Evolutionary conservation across 2,329 filamentous ascomycete genomes (phyloP).

Genomic region (Pseudophaeomoniella oleicola): DNA sequence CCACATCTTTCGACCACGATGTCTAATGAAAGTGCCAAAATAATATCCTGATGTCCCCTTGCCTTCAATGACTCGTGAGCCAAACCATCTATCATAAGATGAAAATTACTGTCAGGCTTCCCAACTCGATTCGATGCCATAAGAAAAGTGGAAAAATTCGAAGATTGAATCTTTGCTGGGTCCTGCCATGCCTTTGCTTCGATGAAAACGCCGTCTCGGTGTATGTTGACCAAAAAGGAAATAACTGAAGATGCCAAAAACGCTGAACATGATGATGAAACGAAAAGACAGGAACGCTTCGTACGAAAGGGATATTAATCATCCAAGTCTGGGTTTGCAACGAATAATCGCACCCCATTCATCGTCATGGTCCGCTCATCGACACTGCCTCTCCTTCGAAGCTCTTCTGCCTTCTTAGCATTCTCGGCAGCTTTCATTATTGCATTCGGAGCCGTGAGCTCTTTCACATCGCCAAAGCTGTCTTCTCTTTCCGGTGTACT

Average conservation of each 20-base stretch:
- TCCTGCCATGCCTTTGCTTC: background rate
- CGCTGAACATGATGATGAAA: background rate
- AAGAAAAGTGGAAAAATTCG: background rate
- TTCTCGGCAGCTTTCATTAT: conserved; percentile 23
- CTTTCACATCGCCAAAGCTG: conserved; percentile 38
- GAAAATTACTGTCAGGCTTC: too few species aligned
- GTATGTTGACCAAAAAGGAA: too few species aligned
- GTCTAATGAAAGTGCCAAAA: background rate
- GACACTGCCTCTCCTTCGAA: conserved; percentile 31
- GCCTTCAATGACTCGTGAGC: background rate
- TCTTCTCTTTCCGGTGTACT: conserved; percentile 36
- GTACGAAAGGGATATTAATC: conserved; percentile 13
- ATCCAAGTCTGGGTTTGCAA: conserved; percentile 32
- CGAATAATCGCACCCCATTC: conserved; percentile 29
- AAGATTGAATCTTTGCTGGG: background rate
- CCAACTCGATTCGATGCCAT: background rate
- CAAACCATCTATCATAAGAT: background rate
- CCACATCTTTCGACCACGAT: background rate
- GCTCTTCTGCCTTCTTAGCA: conserved; percentile 26
- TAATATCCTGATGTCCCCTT: background rate
- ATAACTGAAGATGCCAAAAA: background rate
- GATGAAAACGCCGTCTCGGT: background rate
- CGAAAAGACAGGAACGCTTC: background rate
- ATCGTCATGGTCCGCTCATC: conserved; percentile 33
- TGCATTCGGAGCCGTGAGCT: conserved; percentile 31